Base-by-base conservation (phyloP, 140 eudicot species). In the Erigeron philadelphicus region DNA sequence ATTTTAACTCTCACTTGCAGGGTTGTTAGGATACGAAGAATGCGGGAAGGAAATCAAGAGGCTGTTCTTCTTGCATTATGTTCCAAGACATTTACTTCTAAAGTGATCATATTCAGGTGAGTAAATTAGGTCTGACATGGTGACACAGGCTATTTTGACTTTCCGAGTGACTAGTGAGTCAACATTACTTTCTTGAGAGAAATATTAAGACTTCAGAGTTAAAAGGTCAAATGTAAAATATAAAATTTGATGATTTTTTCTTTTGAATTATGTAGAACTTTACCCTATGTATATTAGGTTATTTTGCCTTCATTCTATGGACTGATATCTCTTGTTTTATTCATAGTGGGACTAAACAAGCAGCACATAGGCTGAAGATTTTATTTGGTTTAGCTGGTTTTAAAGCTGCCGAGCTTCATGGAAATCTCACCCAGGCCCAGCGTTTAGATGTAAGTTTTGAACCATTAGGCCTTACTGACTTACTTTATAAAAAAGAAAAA, bases 341-440 rank as follows among this genome's bases (percentile, higher is more conserved):
- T 78, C 54, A 65, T 58, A 89, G 98, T 83, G 95, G 98, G 54
- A 89, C 95, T 52, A 88, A 86, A 80, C 85, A 79, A 73, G 90
- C 86, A 48, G 96, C 98, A 52, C 98, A 92, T 75, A 79, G 98
- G 83, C 63, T 92, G 81, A 92, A 92, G 75, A 92, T 92, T 71
- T 66, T 92, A 62, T 92, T 92, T 74, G 98, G 96, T 35, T 83
- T 92, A 78, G 87, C 84, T 75, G 98, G 96, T 57, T 72, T 86
- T 17, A 92, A 92, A 79, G 98, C 98, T 72, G 93, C 98, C n/a
- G 98, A 92, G 66, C 95, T 92, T 72, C 98, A 92, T 77, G 95
- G 88, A 58, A 81, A 86, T 73, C 96, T 86, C 70, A 92, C 98
- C 21, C 98, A 92, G 83, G 88, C 90, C 56, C 98, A 92, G 59